Base-by-base conservation (phyloP, 768 basidiomycete genomes). In the Royoungia palumana region DNA sequence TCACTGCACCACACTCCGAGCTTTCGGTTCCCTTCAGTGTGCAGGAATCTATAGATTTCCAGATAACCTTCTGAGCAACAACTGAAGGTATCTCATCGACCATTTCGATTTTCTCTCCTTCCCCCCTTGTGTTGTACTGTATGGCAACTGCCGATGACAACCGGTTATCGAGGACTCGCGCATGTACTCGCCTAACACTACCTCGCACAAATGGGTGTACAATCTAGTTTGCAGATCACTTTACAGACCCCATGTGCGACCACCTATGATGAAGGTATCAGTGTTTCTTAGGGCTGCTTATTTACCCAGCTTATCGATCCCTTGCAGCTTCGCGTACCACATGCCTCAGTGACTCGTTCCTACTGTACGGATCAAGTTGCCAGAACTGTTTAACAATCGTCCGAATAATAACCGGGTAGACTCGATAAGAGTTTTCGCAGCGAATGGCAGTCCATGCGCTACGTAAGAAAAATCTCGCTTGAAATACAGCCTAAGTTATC, bases 131-230 rank as follows among this genome's bases (percentile, higher is more conserved):
- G 55, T 86, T 4, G 51, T 75, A 24, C 60, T 86, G 19, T 72
- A 80, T 49, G 83, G 82, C 11, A 68, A 79, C 40, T 85, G n/a
- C n/a, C n/a, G n/a, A n/a, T n/a, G 83, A 81, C 64, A 61, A 17
- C 54, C 64, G 11, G 68, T 73, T 30, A 43, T 72, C 8, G 38
- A 47, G 0, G 71, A 79, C 52, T 58, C 65, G 16, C 70, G 66
- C 20, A 77, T 78, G 51, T 37, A 25, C 45, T 53, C 6, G 64
- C 70, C 40, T 53, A 60, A 46, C 58, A 69, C 32, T 51, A 58
- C 24, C 51, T 80, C 40, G 47, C 41, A n/a, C 57, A 62, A 12
- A 70, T 63, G 70, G 71, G 6, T 67, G 70, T 43, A 22, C 35
- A 10, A 42, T 76, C 27, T 41, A 66, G 46, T 51, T 36, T 41